Evolutionary conservation across 164 flowering plant genomes (phyloP), one percentile per base, ranked within the genome.

Genomic region (Chimonanthus salicifolius): DNA sequence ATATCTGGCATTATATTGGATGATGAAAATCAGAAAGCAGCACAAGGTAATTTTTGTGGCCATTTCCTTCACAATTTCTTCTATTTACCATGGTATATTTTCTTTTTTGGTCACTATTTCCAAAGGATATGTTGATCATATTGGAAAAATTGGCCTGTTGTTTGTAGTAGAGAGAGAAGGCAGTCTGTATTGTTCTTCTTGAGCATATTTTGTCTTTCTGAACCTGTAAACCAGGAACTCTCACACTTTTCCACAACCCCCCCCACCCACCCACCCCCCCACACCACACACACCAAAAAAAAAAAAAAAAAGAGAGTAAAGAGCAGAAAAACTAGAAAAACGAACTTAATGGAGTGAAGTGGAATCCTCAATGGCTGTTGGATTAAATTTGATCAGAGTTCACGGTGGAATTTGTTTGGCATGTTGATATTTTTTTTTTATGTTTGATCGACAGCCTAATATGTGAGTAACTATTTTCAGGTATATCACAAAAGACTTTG

Each of bases 31-130:
- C 21, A 20, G 43, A 71, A 74, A 43, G 73, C 64, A 76, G 77
- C 71, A 58, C 71, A 72, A 62, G 89, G 87, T 88, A 78, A 64
- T 6, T 16, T 21, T 7, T 63, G 21, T 18, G 43, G 65, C 11
- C 7, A 63, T 11, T 8, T 7, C 18, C 65, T n/a, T 63, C 33
- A 33, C 33, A 33, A 33, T 33, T 33, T 33, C 33, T 33, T 33
- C 33, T 33, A 33, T 33, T 33, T 1, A 33, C 33, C 33, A 33
- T 33, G 33, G 33, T 33, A 1, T 33, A 33, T 33, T 33, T 33
- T 33, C 33, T 33, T 33, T 33, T 33, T 33, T 33, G 33, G 33
- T 33, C 33, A 33, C 33, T 33, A 33, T 33, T 21, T 33, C 33
- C 33, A 33, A 33, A 33, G 33, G 33, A 33, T 33, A 33, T 33